Evolutionary conservation across 1,139 yeast species (phyloP).

Genomic region (Suhomyces guaymorum): DNA sequence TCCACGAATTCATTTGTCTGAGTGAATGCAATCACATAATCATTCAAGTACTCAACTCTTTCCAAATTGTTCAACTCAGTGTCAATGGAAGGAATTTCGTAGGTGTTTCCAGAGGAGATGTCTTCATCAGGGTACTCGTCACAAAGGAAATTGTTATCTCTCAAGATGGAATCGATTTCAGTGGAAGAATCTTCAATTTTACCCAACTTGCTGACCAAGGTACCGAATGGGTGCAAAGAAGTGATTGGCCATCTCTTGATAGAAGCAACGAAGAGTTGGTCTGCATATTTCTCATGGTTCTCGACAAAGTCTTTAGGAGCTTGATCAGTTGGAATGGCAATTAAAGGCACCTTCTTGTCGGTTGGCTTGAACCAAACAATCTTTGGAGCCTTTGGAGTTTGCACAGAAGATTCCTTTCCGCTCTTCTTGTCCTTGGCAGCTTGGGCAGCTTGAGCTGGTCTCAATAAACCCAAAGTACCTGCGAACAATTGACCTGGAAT

Average conservation of each 20-base stretch:
- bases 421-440: constrained; percentile 69
- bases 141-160: constrained; percentile 89
- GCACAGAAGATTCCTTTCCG: constrained; percentile 51
- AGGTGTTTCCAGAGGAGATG: constrained; percentile 26
- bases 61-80: constrained; percentile 34
- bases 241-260: constrained; percentile 99
- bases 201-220: constrained; percentile 85
- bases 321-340: constrained; percentile 97
- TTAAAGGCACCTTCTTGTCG: constrained; percentile 93
- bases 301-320: constrained; percentile 96
- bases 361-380: constrained; percentile 99
- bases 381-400: constrained; percentile 68
- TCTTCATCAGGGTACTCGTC: constrained; percentile 69
- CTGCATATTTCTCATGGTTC: constrained; percentile 79
- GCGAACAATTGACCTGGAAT: constrained; percentile 95
- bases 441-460: constrained; percentile 96
- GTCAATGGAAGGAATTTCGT: constrained; percentile 43
- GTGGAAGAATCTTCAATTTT: constrained; percentile 73
- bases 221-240: constrained; percentile 96
- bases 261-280: constrained; percentile 87
- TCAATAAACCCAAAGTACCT: constrained; percentile 87
- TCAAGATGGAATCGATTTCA: constrained; percentile 83
- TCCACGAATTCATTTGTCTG: constrained; percentile 65
- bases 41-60: constrained; percentile 62
- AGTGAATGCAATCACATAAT: constrained; percentile 65